These are phyloP conservation scores for Haplographium delicatum DNA, from an alignment of 495 filamentous ascomycete genomes.

Conservation along the genomic window DNA sequence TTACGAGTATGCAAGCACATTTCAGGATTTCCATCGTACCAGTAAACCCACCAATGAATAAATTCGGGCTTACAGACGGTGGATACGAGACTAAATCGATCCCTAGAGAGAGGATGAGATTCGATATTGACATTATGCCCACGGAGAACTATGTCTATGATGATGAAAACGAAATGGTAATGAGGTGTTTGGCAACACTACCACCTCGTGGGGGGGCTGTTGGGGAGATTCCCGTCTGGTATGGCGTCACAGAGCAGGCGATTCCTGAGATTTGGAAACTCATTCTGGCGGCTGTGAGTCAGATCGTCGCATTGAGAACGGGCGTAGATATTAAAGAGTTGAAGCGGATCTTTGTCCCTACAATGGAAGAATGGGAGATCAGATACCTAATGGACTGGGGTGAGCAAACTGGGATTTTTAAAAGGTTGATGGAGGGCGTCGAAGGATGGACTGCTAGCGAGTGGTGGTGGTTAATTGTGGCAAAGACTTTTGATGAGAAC, in stretches of 20 bases:
- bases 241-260: slow-evolving; percentile 64
- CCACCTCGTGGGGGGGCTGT: slow-evolving; percentile 24
- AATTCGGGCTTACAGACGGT: slow-evolving; percentile 66
- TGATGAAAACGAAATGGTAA: slow-evolving; percentile 41
- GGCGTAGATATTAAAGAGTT: slow-evolving; percentile 49
- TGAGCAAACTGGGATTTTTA: slow-evolving; percentile 40
- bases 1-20: slow-evolving; percentile 61
- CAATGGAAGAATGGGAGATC: slow-evolving; percentile 64
- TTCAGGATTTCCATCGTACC: slow-evolving; percentile 52
- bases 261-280: slow-evolving; percentile 60
- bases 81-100: slow-evolving; percentile 69
- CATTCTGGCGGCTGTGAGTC: slow-evolving; percentile 52
- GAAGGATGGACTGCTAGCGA: slow-evolving; percentile 48
- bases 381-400: slow-evolving; percentile 63
- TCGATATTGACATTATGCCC: slow-evolving; percentile 55
- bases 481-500: neutral
- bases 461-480: slow-evolving; percentile 63
- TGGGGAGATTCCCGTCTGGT: slow-evolving; percentile 67
- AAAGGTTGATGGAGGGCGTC: slow-evolving; percentile 28
- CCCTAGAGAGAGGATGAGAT: slow-evolving; percentile 58
- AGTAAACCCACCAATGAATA: slow-evolving; percentile 54
- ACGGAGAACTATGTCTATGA: slow-evolving; percentile 56
- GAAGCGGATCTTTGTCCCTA: slow-evolving; percentile 50
- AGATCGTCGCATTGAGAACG: slow-evolving; percentile 54
- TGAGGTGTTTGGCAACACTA: neutral